These are phyloP conservation scores for Plasmodium fragile DNA, from an alignment of 169 alveolate species.

Conservation along the genomic window DNA sequence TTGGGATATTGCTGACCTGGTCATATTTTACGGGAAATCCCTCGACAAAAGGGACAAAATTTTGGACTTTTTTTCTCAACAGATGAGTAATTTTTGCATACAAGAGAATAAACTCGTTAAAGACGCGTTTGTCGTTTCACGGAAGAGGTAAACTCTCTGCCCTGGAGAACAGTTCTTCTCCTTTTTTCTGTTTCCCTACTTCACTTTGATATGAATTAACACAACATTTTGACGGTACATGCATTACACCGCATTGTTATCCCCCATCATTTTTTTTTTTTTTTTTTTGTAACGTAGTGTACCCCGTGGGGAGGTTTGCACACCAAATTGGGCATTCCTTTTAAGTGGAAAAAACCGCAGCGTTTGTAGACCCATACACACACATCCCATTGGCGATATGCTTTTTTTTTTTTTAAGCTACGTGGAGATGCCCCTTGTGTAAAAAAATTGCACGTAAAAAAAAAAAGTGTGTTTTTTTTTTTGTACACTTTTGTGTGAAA, in stretches of 20 bases:
- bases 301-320: not conserved
- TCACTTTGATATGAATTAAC: not conserved
- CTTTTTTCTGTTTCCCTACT: not conserved
- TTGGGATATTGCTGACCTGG: constrained; percentile 25
- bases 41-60: constrained; percentile 55
- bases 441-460: not conserved
- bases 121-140: constrained; percentile 52
- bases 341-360: not conserved
- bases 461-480: not conserved
- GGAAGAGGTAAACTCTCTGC: not conserved
- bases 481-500: not conserved
- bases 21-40: constrained; percentile 72
- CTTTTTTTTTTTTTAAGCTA: not conserved
- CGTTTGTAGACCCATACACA: not conserved
- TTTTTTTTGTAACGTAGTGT: too few relatives aligned
- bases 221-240: not conserved
- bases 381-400: not conserved
- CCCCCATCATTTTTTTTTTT: not conserved
- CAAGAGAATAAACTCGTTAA: constrained; percentile 20
- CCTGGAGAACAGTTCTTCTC: not conserved
- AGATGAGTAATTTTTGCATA: not conserved
- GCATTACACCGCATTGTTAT: not conserved
- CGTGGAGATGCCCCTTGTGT: not conserved
- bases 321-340: not conserved
- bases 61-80: constrained; percentile 7